Conservation (phyloP, 352 stramenopile genomes). For the Thalassiosira ordinaria region DNA sequence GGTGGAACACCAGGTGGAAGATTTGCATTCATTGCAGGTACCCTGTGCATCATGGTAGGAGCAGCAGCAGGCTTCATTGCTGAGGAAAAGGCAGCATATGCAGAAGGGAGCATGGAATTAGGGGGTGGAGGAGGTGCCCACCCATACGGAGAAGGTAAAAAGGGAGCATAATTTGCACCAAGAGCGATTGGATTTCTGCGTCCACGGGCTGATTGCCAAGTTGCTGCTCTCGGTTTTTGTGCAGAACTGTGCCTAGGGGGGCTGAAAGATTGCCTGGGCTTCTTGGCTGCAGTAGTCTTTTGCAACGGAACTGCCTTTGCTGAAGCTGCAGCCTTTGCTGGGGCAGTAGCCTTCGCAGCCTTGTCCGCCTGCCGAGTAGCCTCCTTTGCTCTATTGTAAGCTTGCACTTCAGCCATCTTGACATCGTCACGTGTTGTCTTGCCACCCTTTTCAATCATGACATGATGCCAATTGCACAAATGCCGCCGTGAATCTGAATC, state of each 20-base stretch:
- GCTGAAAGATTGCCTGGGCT: too few species aligned
- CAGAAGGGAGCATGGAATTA: neutral
- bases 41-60: neutral
- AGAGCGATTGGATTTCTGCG: too few species aligned
- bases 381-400: too few species aligned
- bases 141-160: neutral
- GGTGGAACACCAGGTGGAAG: neutral
- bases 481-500: neutral
- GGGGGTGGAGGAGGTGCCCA: neutral
- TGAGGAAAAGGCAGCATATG: neutral
- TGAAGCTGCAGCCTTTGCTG: too few species aligned
- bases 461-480: conserved; percentile 1
- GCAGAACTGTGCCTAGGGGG: neutral
- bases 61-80: neutral
- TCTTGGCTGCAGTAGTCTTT: too few species aligned
- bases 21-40: neutral
- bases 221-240: neutral
- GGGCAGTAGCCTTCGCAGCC: neutral
- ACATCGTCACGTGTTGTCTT: too few species aligned
- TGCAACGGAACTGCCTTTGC: too few species aligned
- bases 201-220: neutral
- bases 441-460: neutral
- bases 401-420: neutral
- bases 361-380: too few species aligned
- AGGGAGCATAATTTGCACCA: too few species aligned